A percentile compares a stretch with the other conserved stretches of the same genome.
Conservation (phyloP, 805 yeast genomes). For the Kodamaea hsintzibuensis region DNA sequence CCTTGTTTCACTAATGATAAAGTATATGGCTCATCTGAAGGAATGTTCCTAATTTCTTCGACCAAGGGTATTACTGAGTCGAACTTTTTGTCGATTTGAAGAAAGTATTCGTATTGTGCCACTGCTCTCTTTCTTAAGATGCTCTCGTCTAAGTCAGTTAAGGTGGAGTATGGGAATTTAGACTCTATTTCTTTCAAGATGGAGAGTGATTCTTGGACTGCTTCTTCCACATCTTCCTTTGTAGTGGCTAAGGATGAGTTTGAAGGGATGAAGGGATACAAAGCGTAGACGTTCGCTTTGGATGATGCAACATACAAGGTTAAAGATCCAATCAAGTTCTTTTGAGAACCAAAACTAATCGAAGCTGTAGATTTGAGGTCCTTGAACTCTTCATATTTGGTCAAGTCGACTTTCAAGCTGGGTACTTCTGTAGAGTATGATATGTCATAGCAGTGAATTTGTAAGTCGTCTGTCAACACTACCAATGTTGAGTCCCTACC, state of each 20-base stretch:
- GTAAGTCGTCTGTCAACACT: conserved; percentile 21
- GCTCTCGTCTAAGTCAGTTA: conserved; percentile 7
- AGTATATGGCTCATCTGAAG: conserved; percentile 5
- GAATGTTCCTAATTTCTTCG: conserved; percentile 14
- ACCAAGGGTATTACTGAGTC: conserved; percentile 8
- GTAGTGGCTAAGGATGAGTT: conserved; percentile 19
- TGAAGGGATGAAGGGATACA: conserved; percentile 28
- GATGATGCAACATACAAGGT: conserved; percentile 30
- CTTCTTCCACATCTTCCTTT: conserved; percentile 14
- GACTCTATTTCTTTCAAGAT: conserved; percentile 13
- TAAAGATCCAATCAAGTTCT: conserved; percentile 25
- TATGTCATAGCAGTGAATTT: conserved; percentile 22
- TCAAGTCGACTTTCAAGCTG: conserved; percentile 20
- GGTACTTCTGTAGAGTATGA: conserved; percentile 15
- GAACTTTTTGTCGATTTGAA: conserved; percentile 15
- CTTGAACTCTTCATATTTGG: conserved; percentile 8
- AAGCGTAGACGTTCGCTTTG: conserved; percentile 22
- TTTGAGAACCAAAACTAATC: conserved; percentile 30
- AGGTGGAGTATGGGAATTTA: conserved; percentile 11
- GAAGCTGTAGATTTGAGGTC: conserved; percentile 19
- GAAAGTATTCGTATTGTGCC: conserved; percentile 20
- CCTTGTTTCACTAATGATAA: not conserved
- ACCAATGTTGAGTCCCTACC: conserved; percentile 25
- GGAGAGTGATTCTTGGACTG: conserved; percentile 11
- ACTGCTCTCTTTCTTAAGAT: conserved; percentile 15